These are phyloP conservation scores for Leccinellum albellum DNA, from an alignment of 768 basidiomycete genomes.

Conservation along the genomic window DNA sequence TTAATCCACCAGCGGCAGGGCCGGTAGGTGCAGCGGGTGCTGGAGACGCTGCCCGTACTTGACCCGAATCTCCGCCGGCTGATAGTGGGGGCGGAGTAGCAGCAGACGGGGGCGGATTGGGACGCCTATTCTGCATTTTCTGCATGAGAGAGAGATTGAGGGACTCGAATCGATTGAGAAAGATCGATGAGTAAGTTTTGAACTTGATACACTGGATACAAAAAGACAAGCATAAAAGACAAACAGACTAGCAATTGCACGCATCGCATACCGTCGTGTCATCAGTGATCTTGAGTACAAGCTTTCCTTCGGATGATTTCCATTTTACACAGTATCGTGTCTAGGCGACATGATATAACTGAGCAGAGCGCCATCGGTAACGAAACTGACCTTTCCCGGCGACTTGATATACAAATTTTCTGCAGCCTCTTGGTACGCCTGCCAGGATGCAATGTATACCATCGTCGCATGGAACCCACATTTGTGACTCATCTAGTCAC, in stretches of 20 bases:
- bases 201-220: conserved; percentile 83
- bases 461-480: conserved; percentile 47
- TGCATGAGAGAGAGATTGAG: conserved; percentile 83
- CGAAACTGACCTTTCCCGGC: conserved; percentile 61
- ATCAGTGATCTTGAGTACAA: conserved; percentile 93
- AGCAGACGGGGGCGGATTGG: conserved; percentile 28
- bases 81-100: conserved; percentile 14
- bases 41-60: conserved; percentile 34
- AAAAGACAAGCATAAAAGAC: background rate
- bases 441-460: conserved; percentile 90
- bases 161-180: conserved; percentile 93
- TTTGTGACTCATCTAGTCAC: conserved; percentile 20
- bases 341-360: conserved; percentile 38
- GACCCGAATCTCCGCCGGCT: conserved; percentile 19
- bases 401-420: conserved; percentile 79
- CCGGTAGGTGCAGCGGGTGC: conserved; percentile 30
- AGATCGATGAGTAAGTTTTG: conserved; percentile 91
- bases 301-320: conserved; percentile 77
- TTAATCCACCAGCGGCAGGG: conserved; percentile 55
- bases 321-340: conserved; percentile 92
- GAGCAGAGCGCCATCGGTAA: background rate
- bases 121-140: conserved; percentile 73
- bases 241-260: background rate
- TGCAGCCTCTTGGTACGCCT: conserved; percentile 86
- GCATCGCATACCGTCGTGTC: conserved; percentile 69